Conservation (phyloP, 169 alveolate species). For the Toxoplasma gondii region DNA sequence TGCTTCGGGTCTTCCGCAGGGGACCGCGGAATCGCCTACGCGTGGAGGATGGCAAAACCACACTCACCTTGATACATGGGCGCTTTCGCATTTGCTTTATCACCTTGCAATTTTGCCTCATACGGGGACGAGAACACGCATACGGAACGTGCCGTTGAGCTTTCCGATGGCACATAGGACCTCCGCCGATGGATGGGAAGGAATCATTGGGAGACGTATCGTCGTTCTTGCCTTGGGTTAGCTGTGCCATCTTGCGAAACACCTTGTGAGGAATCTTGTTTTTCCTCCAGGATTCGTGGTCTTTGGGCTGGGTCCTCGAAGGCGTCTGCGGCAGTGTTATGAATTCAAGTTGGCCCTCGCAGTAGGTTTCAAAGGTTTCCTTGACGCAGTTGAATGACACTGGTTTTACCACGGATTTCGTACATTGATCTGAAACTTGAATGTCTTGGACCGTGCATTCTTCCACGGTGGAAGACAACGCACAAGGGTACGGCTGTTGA, state of each 20-base stretch:
- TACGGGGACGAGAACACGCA: background rate
- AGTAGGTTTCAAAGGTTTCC: background rate
- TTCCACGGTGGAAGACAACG: slow-evolving; percentile 1
- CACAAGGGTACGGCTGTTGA: slow-evolving; percentile 15
- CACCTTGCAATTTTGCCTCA: background rate
- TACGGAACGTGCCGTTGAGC: background rate
- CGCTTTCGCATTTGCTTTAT: background rate
- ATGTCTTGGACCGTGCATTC: background rate
- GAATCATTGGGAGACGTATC: background rate
- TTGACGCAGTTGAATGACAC: background rate
- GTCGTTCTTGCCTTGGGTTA: background rate
- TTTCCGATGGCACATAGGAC: background rate
- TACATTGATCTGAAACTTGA: background rate
- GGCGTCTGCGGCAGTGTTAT: background rate
- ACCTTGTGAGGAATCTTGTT: background rate
- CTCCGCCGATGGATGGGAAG: background rate
- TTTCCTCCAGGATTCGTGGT: background rate
- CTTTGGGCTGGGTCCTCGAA: background rate
- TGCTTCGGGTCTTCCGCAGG: too few species aligned
- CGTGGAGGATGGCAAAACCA: background rate
- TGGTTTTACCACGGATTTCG: background rate
- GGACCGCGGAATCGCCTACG: too few species aligned
- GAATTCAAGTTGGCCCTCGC: background rate
- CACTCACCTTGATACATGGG: slow-evolving; percentile 11
- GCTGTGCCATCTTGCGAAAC: background rate